Base-by-base conservation (phyloP, 371 early-diverging fungal species). In the Lichtheimia corymbifera region DNA sequence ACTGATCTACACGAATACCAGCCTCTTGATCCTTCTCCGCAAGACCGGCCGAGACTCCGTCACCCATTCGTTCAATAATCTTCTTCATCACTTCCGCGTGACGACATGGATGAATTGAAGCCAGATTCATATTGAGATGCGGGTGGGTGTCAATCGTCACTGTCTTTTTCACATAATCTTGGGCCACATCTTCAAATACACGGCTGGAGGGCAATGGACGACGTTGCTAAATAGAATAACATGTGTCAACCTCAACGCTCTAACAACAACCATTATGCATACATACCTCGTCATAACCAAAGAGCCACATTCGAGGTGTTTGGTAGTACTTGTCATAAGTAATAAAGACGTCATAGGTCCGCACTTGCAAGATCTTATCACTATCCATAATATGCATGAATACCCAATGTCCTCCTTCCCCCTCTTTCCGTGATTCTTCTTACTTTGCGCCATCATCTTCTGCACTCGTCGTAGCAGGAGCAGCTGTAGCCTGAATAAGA, bases 311-410 rank as follows among this genome's bases (percentile, higher is more conserved):
- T 30, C 97, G 89, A 13, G 98, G 98, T 0, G 97, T 97, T 74
- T 95, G 96, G 68, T 96, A 96, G 74, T 96, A 97, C 75, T 98
- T 98, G 86, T 98, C 99, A 78, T 98, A 98, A 13, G 97, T 96
- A 64, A 98, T 98, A 67, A 92, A 92, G 41, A 98, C 84, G 77
- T 97, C 97, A 68, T 97, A 98, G 2, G 97, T 97, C 63, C 98
- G 89, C 20, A 96, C 96, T 56, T 86, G 90, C 59, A 97, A 76
- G 67, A 97, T 92, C 71, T 95, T 95, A 74, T 94, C 92, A 62
- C 87, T 87, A 55, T 17, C n/a, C 5, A 53, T 2, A 22, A 22
- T n/a, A 5, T 22, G 17, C 45, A 47, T 18, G 47, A 35, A 11
- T 35, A 35, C 35, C 35, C 11, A 35, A 35, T 35, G 35, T 11